Conservation (phyloP, 257 asterid genomes). For the Solanum paucissectum region DNA sequence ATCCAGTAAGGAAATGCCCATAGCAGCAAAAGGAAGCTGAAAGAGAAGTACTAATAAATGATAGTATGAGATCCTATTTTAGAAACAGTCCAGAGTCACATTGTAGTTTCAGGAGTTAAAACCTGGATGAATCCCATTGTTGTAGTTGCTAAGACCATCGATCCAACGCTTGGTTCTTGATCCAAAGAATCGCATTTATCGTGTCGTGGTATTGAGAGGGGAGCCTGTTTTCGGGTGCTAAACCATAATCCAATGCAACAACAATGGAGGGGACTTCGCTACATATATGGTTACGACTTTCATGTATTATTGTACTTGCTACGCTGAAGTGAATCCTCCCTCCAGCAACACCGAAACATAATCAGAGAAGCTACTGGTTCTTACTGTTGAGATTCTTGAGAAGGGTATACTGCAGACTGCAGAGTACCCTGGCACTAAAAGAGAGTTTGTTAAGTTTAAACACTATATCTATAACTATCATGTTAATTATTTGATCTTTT, state of each 20-base stretch:
- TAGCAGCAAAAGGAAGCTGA: slow-evolving; percentile 19
- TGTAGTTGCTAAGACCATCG: neutral
- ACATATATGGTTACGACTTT: slow-evolving; percentile 31
- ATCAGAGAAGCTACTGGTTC: neutral
- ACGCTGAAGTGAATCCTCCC: slow-evolving; percentile 51
- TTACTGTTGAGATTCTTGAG: too few species aligned
- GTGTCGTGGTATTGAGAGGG: slow-evolving; percentile 81
- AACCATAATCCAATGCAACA: slow-evolving; percentile 56
- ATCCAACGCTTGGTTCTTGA: slow-evolving; percentile 28
- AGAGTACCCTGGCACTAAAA: too few species aligned
- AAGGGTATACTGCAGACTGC: too few species aligned
- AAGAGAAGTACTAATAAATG: neutral
- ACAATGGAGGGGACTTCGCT: slow-evolving; percentile 48
- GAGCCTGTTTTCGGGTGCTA: slow-evolving; percentile 78
- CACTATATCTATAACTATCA: too few species aligned
- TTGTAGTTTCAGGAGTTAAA: neutral
- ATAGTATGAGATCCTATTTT: neutral
- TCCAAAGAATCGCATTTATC: slow-evolving; percentile 53
- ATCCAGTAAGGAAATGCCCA: slow-evolving; percentile 14
- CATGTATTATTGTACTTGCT: slow-evolving; percentile 34
- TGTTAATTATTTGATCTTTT: too few species aligned
- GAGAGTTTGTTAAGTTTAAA: too few species aligned
- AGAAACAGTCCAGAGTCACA: neutral
- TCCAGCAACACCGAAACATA: neutral
- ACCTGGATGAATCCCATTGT: slow-evolving; percentile 18